phyloP scores from a whole-genome alignment of 2,329 filamentous ascomycete genomes.

The Helminthosporium solani region DNA sequence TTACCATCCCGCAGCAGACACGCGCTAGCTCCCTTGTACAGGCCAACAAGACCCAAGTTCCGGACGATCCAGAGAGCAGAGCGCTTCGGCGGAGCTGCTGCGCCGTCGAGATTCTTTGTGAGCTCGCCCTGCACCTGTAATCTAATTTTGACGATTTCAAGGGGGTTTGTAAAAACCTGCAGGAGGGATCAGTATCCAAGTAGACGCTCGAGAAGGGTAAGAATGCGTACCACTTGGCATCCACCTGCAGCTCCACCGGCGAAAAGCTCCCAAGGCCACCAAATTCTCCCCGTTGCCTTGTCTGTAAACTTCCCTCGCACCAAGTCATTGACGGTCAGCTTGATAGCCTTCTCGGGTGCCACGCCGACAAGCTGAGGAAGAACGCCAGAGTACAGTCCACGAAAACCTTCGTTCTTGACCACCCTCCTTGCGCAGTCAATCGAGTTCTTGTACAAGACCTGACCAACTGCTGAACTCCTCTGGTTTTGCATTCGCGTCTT shows the following conservation, averaged over 20 bases:
- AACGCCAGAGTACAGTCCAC: conserved; percentile 90
- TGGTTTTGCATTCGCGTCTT: conserved; percentile 99
- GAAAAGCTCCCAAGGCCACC: conserved; percentile 70
- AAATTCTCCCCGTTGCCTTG: conserved; percentile 71
- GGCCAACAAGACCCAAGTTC: conserved; percentile 87
- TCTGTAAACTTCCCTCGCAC: conserved; percentile 76
- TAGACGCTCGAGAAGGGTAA: neutral
- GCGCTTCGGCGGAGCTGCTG: conserved; percentile 63
- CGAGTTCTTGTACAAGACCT: conserved; percentile 94
- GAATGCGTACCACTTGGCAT: conserved; percentile 84
- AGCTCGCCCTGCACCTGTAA: conserved; percentile 97
- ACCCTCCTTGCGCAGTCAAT: conserved; percentile 94
- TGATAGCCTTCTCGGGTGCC: conserved; percentile 99
- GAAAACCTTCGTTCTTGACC: conserved; percentile 84
- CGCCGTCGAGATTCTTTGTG: conserved; percentile 78
- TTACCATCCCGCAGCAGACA: conserved; percentile 80
- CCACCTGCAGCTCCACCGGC: conserved; percentile 87
- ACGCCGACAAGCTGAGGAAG: conserved; percentile 94
- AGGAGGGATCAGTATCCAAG: conserved; percentile 11
- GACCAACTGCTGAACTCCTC: conserved; percentile 72
- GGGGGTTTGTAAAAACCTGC: conserved; percentile 92
- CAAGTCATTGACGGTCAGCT: conserved; percentile 95
- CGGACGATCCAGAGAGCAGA: conserved; percentile 97
- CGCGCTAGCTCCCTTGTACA: conserved; percentile 95
- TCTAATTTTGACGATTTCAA: conserved; percentile 99